A percentile compares a stretch with the other conserved stretches of the same genome.
Evolutionary conservation across 345 rosid species (phyloP).

Genomic region (Linum usitatissimum): DNA sequence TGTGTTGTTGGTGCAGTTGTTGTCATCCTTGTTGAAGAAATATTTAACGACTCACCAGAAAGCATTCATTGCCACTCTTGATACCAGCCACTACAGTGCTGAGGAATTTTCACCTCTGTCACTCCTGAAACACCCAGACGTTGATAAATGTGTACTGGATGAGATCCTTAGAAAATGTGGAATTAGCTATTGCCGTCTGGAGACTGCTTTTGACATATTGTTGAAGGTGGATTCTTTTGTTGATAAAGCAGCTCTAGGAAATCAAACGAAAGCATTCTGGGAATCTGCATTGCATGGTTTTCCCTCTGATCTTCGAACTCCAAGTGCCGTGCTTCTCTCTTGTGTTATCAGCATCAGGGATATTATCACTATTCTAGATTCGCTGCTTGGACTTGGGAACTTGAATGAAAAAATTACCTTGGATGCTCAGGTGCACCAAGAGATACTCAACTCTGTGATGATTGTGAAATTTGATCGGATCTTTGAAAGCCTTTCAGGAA

Average conservation of each 20-base stretch:
- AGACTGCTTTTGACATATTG: slow-evolving; percentile 42
- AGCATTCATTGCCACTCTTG: slow-evolving; percentile 60
- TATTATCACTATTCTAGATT: slow-evolving; percentile 46
- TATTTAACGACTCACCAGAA: slow-evolving; percentile 48
- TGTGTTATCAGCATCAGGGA: slow-evolving; percentile 56
- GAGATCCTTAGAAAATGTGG: slow-evolving; percentile 57
- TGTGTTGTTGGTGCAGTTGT: slow-evolving; percentile 36
- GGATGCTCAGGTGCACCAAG: slow-evolving; percentile 37
- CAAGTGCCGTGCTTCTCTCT: slow-evolving; percentile 67
- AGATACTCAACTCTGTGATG: slow-evolving; percentile 59
- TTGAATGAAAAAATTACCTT: slow-evolving; percentile 25
- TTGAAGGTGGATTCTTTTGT: slow-evolving; percentile 42
- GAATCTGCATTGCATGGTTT: slow-evolving; percentile 82
- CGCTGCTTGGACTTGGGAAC: slow-evolving; percentile 41
- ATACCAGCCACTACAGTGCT: slow-evolving; percentile 30
- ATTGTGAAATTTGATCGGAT: slow-evolving; percentile 59
- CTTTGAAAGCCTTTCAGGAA: slow-evolving; percentile 51
- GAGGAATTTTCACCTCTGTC: slow-evolving; percentile 40
- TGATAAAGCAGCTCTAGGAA: slow-evolving; percentile 51
- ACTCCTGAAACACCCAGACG: slow-evolving; percentile 66
- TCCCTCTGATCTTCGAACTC: slow-evolving; percentile 48
- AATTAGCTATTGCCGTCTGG: slow-evolving; percentile 37
- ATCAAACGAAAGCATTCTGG: slow-evolving; percentile 55
- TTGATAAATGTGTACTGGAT: slow-evolving; percentile 55
- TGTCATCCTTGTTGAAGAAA: slow-evolving; percentile 52